phyloP scores from a whole-genome alignment of 2,329 filamentous ascomycete genomes.

The Cladosporium cucumerinum region DNA sequence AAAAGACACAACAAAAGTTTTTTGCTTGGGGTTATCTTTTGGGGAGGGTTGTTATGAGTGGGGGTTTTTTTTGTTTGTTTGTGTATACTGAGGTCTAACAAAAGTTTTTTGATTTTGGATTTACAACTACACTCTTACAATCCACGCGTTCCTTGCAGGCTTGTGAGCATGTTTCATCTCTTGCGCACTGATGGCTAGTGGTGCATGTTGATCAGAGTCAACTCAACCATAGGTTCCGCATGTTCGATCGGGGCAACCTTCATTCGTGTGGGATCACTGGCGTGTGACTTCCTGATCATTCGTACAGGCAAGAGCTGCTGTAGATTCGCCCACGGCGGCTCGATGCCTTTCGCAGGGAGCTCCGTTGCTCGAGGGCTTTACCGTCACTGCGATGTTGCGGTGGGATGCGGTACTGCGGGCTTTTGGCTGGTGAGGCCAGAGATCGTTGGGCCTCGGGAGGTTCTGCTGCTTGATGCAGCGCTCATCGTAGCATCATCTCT shows the following conservation, averaged over 20 bases:
- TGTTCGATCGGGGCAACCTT: neutral
- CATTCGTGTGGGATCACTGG: neutral
- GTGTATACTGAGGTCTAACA: neutral
- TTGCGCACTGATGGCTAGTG: neutral
- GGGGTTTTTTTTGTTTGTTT: neutral
- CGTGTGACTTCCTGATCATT: neutral
- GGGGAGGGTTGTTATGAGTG: neutral
- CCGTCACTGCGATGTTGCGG: neutral
- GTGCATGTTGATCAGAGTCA: neutral
- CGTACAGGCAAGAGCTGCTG: neutral
- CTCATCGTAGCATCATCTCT: neutral
- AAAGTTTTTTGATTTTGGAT: neutral
- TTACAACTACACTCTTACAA: neutral
- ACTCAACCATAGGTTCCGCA: neutral
- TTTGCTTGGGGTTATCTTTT: neutral
- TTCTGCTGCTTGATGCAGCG: neutral
- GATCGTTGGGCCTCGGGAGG: neutral
- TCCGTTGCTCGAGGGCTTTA: neutral
- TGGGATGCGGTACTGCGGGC: neutral
- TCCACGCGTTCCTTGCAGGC: neutral
- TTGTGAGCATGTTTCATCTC: neutral
- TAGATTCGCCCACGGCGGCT: neutral
- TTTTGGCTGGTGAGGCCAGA: neutral
- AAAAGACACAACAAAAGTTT: constrained; percentile 13
- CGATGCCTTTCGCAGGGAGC: neutral